phyloP scores from a whole-genome alignment of 106 monocot genomes.

The Platanthera guangdongensis region DNA sequence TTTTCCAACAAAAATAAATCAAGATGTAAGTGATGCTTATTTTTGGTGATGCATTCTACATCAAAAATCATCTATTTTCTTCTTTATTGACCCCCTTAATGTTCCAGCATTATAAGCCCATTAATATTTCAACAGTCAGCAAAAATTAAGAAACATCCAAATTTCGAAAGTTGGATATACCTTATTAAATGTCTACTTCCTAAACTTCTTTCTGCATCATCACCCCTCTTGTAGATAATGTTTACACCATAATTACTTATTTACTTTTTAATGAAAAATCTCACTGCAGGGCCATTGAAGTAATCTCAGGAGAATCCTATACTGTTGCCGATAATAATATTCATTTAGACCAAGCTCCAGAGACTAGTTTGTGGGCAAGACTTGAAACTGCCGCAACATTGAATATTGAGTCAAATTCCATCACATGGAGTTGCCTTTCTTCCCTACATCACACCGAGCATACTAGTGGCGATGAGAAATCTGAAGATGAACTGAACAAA shows the following conservation, averaged over 20 bases:
- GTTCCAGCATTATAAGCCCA: too few relatives aligned
- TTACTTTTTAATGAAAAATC: background rate
- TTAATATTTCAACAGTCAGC: too few relatives aligned
- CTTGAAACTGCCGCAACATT: slow-evolving; percentile 53
- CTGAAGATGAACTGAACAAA: slow-evolving; percentile 85
- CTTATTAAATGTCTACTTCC: too few relatives aligned
- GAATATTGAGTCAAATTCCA: slow-evolving; percentile 64
- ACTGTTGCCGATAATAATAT: slow-evolving; percentile 11
- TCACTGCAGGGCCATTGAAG: slow-evolving; percentile 19
- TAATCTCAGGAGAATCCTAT: slow-evolving; percentile 11
- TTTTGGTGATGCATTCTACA: too few relatives aligned
- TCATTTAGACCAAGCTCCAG: slow-evolving; percentile 28
- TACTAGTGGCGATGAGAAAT: slow-evolving; percentile 37
- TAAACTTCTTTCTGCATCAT: too few relatives aligned
- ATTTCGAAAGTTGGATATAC: too few relatives aligned
- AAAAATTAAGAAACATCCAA: too few relatives aligned
- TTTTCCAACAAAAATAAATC: too few relatives aligned
- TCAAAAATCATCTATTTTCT: too few relatives aligned
- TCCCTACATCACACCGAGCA: slow-evolving; percentile 89
- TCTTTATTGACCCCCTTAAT: too few relatives aligned
- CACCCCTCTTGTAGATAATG: too few relatives aligned
- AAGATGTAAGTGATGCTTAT: too few relatives aligned
- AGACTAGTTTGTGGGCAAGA: slow-evolving; percentile 83
- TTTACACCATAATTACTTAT: background rate
- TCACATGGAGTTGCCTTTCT: slow-evolving; percentile 68